These are phyloP conservation scores for Begonia masoniana DNA, from an alignment of 306 rosid species.

Conservation along the genomic window DNA sequence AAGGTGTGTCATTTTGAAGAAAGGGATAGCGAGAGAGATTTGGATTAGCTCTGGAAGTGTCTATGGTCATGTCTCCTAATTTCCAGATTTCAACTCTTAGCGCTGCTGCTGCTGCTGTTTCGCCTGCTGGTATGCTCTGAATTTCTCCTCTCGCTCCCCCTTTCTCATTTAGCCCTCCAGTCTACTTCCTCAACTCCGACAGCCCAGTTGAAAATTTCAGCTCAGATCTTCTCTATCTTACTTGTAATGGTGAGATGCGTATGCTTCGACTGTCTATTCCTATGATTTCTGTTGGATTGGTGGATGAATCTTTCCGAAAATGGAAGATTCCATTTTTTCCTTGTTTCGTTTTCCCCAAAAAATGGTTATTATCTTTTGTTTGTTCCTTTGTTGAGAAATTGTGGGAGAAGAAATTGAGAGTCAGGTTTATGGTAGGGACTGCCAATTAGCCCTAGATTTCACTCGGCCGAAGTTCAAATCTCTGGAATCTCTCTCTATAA, in stretches of 20 bases:
- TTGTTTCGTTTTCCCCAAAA: not conserved
- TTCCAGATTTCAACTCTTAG: slow-evolving; percentile 58
- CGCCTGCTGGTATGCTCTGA: slow-evolving; percentile 5
- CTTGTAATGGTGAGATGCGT: slow-evolving; percentile 22
- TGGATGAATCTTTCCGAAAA: not conserved
- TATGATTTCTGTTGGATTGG: slow-evolving; percentile 2
- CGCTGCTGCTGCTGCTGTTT: slow-evolving; percentile 17
- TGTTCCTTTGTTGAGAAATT: not conserved
- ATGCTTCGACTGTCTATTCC: slow-evolving; percentile 6
- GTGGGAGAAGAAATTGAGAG: not conserved
- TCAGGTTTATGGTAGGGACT: not conserved
- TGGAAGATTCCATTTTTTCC: not conserved
- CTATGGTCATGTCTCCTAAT: slow-evolving; percentile 9
- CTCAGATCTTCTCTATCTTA: slow-evolving; percentile 44
- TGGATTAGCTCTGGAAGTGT: slow-evolving; percentile 2
- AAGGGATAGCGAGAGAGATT: not conserved
- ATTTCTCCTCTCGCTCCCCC: not conserved
- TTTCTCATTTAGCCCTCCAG: not conserved
- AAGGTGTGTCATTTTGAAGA: not conserved
- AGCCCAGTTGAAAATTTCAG: not conserved
- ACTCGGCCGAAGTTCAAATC: not conserved
- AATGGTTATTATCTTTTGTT: not conserved
- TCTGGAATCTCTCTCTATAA: slow-evolving; percentile 3
- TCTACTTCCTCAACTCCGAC: slow-evolving; percentile 1
- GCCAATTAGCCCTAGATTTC: not conserved